These are phyloP conservation scores for Avena insularis DNA, from an alignment of 176 grass and related monocot genomes.

Conservation along the genomic window DNA sequence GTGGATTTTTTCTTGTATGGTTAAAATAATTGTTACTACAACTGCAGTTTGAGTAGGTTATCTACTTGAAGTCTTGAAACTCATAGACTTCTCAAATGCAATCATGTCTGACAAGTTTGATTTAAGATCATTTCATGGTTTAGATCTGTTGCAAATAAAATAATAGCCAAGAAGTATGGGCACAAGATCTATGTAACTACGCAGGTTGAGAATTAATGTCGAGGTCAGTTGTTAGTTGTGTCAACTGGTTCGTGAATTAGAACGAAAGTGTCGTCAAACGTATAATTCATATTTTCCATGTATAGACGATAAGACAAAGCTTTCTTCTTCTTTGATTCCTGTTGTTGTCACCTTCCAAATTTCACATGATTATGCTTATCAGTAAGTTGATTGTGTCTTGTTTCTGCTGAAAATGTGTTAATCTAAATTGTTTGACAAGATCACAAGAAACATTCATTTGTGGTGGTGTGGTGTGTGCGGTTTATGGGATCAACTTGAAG, in stretches of 20 bases:
- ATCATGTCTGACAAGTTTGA: constrained; percentile 5
- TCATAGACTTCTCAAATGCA: neutral
- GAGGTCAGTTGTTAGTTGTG: neutral
- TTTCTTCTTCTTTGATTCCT: neutral
- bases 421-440: constrained; percentile 17
- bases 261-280: neutral
- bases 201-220: neutral
- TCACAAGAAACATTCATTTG: constrained; percentile 31
- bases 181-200: constrained; percentile 9
- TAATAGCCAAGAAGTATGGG: neutral
- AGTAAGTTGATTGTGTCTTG: neutral
- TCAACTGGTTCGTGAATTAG: neutral
- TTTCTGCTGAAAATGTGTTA: neutral
- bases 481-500: neutral
- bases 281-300: neutral
- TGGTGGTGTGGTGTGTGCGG: neutral
- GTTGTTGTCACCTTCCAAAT: neutral
- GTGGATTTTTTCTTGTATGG: neutral
- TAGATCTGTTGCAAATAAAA: neutral
- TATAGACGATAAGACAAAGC: neutral
- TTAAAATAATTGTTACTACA: neutral
- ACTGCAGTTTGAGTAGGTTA: constrained; percentile 12
- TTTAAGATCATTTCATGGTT: neutral
- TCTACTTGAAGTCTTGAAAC: neutral
- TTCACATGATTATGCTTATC: constrained; percentile 30